These are phyloP conservation scores for Fistulifera pelliculosa DNA, from an alignment of 108 stramenopile species.

Conservation along the genomic window DNA sequence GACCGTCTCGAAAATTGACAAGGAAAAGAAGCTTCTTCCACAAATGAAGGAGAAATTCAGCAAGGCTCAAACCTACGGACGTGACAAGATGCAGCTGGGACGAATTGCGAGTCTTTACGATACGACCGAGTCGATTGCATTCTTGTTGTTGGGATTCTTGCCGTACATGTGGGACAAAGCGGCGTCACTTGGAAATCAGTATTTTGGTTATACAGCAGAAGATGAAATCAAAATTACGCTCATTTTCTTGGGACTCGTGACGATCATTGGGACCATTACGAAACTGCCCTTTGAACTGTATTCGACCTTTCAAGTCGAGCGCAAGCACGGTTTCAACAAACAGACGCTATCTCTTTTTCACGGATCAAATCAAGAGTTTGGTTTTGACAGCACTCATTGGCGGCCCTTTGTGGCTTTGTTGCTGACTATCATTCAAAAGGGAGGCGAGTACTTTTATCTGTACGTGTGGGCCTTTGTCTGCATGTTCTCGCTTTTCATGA, in stretches of 20 bases:
- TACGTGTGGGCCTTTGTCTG: constrained; percentile 95
- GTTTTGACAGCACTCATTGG: constrained; percentile 75
- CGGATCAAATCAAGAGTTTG: constrained; percentile 88
- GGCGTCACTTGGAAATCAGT: constrained; percentile 19
- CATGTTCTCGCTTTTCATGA: constrained; percentile 80
- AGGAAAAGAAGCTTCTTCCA: constrained; percentile 61
- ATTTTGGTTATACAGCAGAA: constrained; percentile 39
- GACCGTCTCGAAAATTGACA: constrained; percentile 64
- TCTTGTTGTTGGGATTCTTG: constrained; percentile 68
- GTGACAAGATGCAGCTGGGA: constrained; percentile 86
- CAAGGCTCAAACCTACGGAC: constrained; percentile 74
- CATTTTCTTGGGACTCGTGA: constrained; percentile 68
- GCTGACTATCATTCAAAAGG: constrained; percentile 76
- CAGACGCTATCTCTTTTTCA: constrained; percentile 76
- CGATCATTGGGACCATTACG: constrained; percentile 69
- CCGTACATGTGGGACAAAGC: constrained; percentile 79
- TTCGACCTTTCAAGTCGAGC: constrained; percentile 91
- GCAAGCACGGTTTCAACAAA: constrained; percentile 98
- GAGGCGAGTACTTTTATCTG: constrained; percentile 86
- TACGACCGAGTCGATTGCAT: constrained; percentile 48
- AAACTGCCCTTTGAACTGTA: constrained; percentile 81
- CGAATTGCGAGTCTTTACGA: constrained; percentile 68
- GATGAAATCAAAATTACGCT: constrained; percentile 79
- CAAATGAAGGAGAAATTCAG: constrained; percentile 81
- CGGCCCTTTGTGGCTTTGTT: constrained; percentile 81